Conservation (phyloP, 73 alveolate species). For the Breviolum minutum region DNA sequence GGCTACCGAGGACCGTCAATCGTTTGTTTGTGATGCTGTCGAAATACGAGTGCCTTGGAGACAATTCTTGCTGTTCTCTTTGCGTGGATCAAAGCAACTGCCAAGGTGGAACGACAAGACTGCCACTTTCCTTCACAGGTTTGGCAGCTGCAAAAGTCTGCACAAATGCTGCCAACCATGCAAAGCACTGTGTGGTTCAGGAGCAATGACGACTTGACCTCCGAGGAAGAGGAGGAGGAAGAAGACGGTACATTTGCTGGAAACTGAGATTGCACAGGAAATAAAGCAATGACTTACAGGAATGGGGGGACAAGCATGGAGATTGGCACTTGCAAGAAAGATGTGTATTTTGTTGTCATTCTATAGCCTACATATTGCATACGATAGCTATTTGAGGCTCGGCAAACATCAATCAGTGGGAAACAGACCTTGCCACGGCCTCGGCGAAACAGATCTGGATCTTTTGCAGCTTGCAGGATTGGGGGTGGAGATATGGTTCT, state of each 20-base stretch:
- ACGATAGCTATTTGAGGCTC: not conserved
- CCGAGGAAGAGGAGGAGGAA: slow-evolving; percentile 42
- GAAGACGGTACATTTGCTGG: not conserved
- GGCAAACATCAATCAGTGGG: slow-evolving; percentile 1
- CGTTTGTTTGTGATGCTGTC: slow-evolving; percentile 64
- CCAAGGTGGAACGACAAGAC: slow-evolving; percentile 80
- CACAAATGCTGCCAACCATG: not conserved
- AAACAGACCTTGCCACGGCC: not conserved
- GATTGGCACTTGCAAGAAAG: not conserved
- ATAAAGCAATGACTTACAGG: not conserved
- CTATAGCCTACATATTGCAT: not conserved
- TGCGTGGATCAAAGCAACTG: not conserved
- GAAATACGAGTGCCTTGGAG: slow-evolving; percentile 47
- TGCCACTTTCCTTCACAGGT: slow-evolving; percentile 62
- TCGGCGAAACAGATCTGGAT: not conserved
- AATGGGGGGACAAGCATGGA: not conserved
- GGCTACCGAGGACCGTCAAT: slow-evolving; percentile 26
- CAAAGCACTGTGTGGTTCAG: not conserved
- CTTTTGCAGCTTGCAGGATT: too few species aligned
- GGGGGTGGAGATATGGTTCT: not conserved
- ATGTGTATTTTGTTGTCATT: not conserved
- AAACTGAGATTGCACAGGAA: not conserved
- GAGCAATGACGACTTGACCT: slow-evolving; percentile 3
- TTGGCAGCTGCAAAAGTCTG: not conserved
- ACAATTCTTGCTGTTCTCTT: not conserved